Conservation (phyloP, 176 grass and related monocot species). For the Puya raimondii region DNA sequence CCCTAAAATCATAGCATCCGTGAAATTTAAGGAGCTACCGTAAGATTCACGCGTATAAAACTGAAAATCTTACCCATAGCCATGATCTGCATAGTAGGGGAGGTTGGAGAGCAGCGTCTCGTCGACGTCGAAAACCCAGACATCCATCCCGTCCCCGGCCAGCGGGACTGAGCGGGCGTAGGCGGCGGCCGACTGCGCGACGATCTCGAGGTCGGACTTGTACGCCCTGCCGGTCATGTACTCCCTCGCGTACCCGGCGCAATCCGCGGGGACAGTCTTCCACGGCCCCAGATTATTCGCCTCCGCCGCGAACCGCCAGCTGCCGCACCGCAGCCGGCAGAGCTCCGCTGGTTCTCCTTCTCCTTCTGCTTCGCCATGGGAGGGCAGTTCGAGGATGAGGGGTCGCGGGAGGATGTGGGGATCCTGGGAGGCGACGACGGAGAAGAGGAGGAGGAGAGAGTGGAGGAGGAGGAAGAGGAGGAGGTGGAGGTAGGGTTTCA, state of each 20-base stretch:
- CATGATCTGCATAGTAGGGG: not conserved
- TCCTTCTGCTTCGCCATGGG: not conserved
- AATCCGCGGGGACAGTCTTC: slow-evolving; percentile 8
- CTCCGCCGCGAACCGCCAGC: slow-evolving; percentile 16
- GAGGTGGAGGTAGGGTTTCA: slow-evolving; percentile 3
- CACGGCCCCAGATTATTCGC: slow-evolving; percentile 8
- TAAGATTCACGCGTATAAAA: not conserved
- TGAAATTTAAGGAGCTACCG: not conserved
- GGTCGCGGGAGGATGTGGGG: not conserved
- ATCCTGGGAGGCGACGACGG: not conserved
- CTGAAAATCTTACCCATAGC: not conserved
- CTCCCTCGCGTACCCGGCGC: slow-evolving; percentile 3
- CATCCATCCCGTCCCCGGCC: slow-evolving; percentile 13
- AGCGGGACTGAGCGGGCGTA: not conserved
- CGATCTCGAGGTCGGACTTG: not conserved
- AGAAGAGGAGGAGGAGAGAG: not conserved
- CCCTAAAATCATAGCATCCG: no score
- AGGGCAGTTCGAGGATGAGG: not conserved
- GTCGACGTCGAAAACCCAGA: slow-evolving; percentile 23
- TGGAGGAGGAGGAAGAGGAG: not conserved
- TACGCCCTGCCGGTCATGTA: slow-evolving; percentile 16
- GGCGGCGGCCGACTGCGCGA: not conserved
- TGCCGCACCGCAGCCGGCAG: not conserved
- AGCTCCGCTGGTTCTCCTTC: not conserved
- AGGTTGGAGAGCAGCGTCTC: slow-evolving; percentile 20